Conservation (phyloP, 2,329 filamentous ascomycete species). For the Aspergillus novofumigatus region DNA sequence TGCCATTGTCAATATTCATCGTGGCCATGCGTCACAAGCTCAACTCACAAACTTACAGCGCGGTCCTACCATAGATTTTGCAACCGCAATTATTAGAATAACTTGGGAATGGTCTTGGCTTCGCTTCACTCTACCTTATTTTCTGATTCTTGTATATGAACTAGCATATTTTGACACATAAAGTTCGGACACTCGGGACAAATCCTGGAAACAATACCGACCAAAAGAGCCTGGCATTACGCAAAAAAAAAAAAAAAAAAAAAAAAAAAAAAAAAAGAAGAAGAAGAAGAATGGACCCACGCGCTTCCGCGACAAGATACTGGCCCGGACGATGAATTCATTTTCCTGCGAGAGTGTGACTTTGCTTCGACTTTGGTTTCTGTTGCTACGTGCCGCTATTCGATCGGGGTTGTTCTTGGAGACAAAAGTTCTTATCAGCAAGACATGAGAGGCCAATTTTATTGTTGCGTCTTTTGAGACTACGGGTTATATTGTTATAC, state of each 20-base stretch:
- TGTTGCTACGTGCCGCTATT: background rate
- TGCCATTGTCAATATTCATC: constrained; percentile 5
- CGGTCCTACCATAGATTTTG: background rate
- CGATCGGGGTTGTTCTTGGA: background rate
- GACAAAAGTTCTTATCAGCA: background rate
- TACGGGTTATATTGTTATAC: no score
- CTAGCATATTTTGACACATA: background rate
- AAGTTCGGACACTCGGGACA: background rate
- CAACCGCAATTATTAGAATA: background rate
- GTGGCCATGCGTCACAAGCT: background rate
- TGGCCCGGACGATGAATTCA: no score
- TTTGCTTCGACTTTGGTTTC: background rate
- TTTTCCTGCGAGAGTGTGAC: background rate
- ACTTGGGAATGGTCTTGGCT: background rate
- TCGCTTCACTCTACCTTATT: background rate
- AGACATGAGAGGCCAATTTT: background rate
- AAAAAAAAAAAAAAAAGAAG: background rate
- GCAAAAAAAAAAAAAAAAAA: background rate
- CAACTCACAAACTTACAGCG: background rate
- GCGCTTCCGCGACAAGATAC: no score
- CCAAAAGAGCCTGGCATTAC: background rate
- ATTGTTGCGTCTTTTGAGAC: background rate
- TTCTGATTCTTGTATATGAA: background rate
- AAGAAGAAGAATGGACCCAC: background rate
- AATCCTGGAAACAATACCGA: background rate